Evolutionary conservation across 2,329 filamentous ascomycete genomes (phyloP), one percentile per base, ranked within the genome.

Genomic region (Apiospora arundinis): DNA sequence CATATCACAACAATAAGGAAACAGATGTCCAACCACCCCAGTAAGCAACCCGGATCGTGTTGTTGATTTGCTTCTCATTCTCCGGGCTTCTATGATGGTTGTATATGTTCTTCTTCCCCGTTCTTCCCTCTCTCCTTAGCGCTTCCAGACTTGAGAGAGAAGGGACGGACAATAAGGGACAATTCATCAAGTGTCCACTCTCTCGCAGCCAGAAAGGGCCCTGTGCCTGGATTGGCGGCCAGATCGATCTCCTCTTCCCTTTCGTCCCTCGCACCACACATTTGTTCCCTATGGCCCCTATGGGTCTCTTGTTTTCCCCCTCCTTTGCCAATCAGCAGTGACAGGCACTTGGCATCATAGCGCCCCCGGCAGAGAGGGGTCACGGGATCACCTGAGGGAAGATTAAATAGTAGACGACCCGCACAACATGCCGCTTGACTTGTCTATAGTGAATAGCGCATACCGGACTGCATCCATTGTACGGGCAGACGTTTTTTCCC

Each of bases 331-430:
- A 37, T 60, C 1, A n/a, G 52, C 52, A 37, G 28, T 60, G 52
- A 37, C 52, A 60, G 32, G 52, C 28, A 60, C 52, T 60, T 60
- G 52, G 52, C 52, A 60, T 60, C 52, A 60, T 60, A 60, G 52
- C 18, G 52, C 52, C 28, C 52, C 49, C 14, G 49, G 18, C 18
- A 14, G 49, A 52, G 42, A 56, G 49, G 49, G 25, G 49, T 37
- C 52, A 60, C 52, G 52, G 52, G 52, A 60, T 60, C 52, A 21
- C 28, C 42, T 37, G 52, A 60, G 52, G 52, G 32, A 32, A 60
- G 52, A 37, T 37, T 60, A 60, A 28, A 37, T 9, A 32, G 52
- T 21, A 7, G 52, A 4, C 16, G 52, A 21, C 52, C 52, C 52
- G 52, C 52, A 60, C 28, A 21, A 37, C 25, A 2, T 8, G 12